A percentile compares a stretch with the other conserved stretches of the same genome.
phyloP scores from a whole-genome alignment of 2,329 filamentous ascomycete genomes.

The Rhytidhysteron rufulum region DNA sequence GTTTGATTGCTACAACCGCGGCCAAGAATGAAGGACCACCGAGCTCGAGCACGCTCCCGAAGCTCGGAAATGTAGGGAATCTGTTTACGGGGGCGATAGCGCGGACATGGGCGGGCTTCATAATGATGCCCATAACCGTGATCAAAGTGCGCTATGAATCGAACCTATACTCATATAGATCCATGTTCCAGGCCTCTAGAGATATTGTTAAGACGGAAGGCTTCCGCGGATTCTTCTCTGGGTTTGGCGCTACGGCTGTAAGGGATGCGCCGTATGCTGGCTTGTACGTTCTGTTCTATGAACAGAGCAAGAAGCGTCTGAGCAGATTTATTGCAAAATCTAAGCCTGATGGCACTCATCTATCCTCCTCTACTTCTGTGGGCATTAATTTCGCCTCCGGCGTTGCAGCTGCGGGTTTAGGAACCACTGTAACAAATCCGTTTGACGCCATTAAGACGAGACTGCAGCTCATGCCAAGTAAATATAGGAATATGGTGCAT shows the following conservation, averaged over 20 bases:
- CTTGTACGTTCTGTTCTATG: conserved; percentile 91
- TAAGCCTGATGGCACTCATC: conserved; percentile 14
- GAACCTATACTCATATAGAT: conserved; percentile 77
- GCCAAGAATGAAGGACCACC: conserved; percentile 9
- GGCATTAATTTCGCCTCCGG: conserved; percentile 84
- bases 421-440: conserved; percentile 88
- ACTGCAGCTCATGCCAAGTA: conserved; percentile 80
- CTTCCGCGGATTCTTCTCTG: conserved; percentile 80
- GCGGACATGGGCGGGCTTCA: conserved; percentile 78
- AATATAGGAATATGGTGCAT: conserved; percentile 78
- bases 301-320: conserved; percentile 71
- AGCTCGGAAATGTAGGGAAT: conserved; percentile 80
- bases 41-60: conserved; percentile 70
- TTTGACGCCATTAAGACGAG: conserved; percentile 96
- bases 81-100: conserved; percentile 80
- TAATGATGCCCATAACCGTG: conserved; percentile 93
- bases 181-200: conserved; percentile 65
- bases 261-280: conserved; percentile 96
- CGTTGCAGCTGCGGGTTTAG: conserved; percentile 73
- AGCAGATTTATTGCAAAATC: conserved; percentile 24
- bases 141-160: conserved; percentile 97
- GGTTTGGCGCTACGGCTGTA: conserved; percentile 89
- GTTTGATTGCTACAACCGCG: conserved; percentile 15
- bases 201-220: conserved; percentile 75
- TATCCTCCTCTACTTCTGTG: conserved; percentile 45